Evolutionary conservation across 1,139 yeast species (phyloP).

Genomic region (Candida labiduridarum): DNA sequence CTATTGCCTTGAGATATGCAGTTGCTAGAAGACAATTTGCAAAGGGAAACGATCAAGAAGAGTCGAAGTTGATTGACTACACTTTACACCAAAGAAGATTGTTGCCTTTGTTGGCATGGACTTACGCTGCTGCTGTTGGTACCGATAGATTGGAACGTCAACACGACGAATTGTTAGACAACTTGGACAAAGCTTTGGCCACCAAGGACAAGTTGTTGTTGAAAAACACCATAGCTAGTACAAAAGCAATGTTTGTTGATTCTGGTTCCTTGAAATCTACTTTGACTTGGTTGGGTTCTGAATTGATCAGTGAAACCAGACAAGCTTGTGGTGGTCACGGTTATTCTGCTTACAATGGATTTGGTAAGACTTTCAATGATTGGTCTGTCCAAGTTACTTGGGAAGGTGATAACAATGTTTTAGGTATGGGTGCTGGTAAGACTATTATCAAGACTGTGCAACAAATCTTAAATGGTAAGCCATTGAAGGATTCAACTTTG

Average conservation of each 20-base stretch:
- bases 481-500: constrained; percentile 16
- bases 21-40: constrained; percentile 89
- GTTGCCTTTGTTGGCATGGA: constrained; percentile 75
- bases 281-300: constrained; percentile 83
- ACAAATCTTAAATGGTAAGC: constrained; percentile 21
- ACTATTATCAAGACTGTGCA: constrained; percentile 62
- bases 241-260: constrained; percentile 79
- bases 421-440: constrained; percentile 83
- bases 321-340: constrained; percentile 99
- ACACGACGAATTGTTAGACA: constrained; percentile 52
- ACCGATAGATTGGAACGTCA: constrained; percentile 65
- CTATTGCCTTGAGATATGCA: constrained; percentile 86
- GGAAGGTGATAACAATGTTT: constrained; percentile 94
- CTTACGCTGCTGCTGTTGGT: constrained; percentile 77
- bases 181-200: constrained; percentile 56
- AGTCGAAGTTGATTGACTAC: constrained; percentile 75
- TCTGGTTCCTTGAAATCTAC: constrained; percentile 91
- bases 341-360: constrained; percentile 85
- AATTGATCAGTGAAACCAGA: constrained; percentile 82
- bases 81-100: constrained; percentile 86
- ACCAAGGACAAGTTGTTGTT: constrained; percentile 44
- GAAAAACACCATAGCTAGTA: constrained; percentile 56
- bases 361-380: constrained; percentile 85
- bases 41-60: constrained; percentile 36
- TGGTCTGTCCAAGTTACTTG: constrained; percentile 97